Base-by-base conservation (phyloP, 192 early-diverging fungal genomes). In the Geranomyces variabilis region DNA sequence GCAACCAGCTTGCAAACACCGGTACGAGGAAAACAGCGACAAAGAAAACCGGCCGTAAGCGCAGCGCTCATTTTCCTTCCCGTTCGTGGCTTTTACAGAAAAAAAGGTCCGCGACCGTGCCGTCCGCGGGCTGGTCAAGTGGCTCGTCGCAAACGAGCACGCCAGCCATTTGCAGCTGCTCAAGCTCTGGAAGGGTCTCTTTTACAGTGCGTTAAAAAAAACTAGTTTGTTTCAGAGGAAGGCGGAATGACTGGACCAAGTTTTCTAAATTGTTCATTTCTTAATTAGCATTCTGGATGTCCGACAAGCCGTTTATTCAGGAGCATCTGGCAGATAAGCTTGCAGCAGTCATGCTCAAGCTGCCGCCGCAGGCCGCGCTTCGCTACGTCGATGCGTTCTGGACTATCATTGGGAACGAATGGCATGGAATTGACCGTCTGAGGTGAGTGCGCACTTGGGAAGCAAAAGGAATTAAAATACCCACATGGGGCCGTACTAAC, bases 231-330 rank as follows among this genome's bases (percentile, higher is more conserved):
- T n/a, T n/a, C n/a, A n/a, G n/a, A 47, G 46, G 46, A 47, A 47
- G 46, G 46, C 10, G n/a, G n/a, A n/a, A n/a, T n/a, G n/a, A n/a
- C n/a, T n/a, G n/a, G n/a, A n/a, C n/a, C n/a, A n/a, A 56, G 10
- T 36, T 67, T 21, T 28, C 65, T 19, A 47, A 47, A 47, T 10
- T 10, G 19, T 12, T 19, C 56, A 24, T n/a, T n/a, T n/a, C n/a
- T n/a, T n/a, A n/a, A n/a, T n/a, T 74, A 93, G 92, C 89, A 74
- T 93, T 94, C 72, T 98, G 96, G 96, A 93, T 98, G 88, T 94
- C 94, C 0, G 96, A 98, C 79, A 98, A 95, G 80, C 92, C 92
- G 14, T 71, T 92, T 48, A 86, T 98, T 30, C 96, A 98, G 73
- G 93, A 95, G 77, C 87, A 91, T 70, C 79, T 98, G 59, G 90